Percentiles rank a stretch among this genome's conserved stretches.
These are phyloP conservation scores for Neopestalotiopsis sp. DNA, from an alignment of 2,329 filamentous ascomycete species.

Conservation along the genomic window DNA sequence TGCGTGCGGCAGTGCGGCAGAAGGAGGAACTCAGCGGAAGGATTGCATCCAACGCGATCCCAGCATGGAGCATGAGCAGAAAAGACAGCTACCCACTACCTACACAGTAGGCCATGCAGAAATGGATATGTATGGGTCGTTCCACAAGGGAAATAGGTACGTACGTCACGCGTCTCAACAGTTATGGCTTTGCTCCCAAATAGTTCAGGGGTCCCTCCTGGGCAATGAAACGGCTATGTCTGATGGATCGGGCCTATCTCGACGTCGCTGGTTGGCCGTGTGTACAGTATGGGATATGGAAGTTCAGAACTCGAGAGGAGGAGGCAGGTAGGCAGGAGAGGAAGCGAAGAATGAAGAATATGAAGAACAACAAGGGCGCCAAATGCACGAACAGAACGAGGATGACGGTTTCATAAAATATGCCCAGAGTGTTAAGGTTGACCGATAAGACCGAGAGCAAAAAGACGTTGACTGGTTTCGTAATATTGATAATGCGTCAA, in stretches of 20 bases:
- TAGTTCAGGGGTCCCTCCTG: conserved; percentile 21
- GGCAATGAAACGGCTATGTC: conserved; percentile 22
- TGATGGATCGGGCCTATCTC: conserved; percentile 20
- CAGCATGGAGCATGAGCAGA: conserved; percentile 5
- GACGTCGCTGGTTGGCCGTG: conserved; percentile 16
- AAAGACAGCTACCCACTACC: conserved; percentile 14
- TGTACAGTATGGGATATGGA: too few species aligned
- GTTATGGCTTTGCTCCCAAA: conserved; percentile 16
- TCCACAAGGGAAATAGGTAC: conserved; percentile 22
- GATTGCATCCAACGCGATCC: not conserved
- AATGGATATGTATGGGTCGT: conserved; percentile 11
- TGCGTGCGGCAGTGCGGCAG: not conserved
- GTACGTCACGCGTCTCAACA: conserved; percentile 24
- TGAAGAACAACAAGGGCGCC: not conserved
- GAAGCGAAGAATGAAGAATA: conserved; percentile 30
- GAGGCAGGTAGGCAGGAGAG: conserved; percentile 28
- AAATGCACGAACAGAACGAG: not conserved
- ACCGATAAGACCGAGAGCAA: not conserved
- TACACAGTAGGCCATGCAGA: not conserved
- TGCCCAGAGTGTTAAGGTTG: not conserved
- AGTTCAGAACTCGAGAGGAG: conserved; percentile 22
- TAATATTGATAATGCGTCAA: not conserved
- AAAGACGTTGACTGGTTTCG: not conserved
- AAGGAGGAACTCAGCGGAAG: too few species aligned
- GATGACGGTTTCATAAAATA: not conserved